phyloP scores from a whole-genome alignment of 768 basidiomycete genomes.

The Kwoniella pini region DNA sequence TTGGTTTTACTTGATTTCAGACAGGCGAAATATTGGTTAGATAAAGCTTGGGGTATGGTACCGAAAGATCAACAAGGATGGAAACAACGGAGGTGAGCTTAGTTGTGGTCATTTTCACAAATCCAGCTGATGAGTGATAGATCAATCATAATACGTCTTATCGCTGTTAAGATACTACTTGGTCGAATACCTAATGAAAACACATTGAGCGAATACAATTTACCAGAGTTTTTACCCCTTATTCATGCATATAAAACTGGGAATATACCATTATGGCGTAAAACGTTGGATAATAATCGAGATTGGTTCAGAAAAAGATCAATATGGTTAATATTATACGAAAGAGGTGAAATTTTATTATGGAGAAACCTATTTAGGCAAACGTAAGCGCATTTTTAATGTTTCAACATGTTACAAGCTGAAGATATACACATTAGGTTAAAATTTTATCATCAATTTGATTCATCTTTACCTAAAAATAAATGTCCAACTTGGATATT shows the following conservation, averaged over 20 bases:
- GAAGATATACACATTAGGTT: too few species aligned
- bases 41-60: slow-evolving; percentile 40
- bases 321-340: slow-evolving; percentile 46
- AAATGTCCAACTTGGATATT: slow-evolving; percentile 46
- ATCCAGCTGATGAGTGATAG: not conserved
- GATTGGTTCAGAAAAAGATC: slow-evolving; percentile 42
- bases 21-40: slow-evolving; percentile 35
- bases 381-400: too few species aligned
- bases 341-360: slow-evolving; percentile 46
- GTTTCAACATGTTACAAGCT: too few species aligned
- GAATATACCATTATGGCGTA: slow-evolving; percentile 36
- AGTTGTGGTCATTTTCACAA: not conserved
- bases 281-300: slow-evolving; percentile 23
- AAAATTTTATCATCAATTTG: slow-evolving; percentile 25
- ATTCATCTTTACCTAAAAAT: slow-evolving; percentile 21
- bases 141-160: slow-evolving; percentile 40
- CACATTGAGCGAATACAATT: slow-evolving; percentile 30
- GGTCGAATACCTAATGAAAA: slow-evolving; percentile 30
- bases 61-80: slow-evolving; percentile 23
- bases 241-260: slow-evolving; percentile 35
- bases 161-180: slow-evolving; percentile 43
- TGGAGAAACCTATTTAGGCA: slow-evolving; percentile 41
- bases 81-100: slow-evolving; percentile 37
- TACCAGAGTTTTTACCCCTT: slow-evolving; percentile 32
- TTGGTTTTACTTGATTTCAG: slow-evolving; percentile 41